Evolutionary conservation across 2,329 filamentous ascomycete genomes (phyloP).

Genomic region (Colletotrichum sp.): DNA sequence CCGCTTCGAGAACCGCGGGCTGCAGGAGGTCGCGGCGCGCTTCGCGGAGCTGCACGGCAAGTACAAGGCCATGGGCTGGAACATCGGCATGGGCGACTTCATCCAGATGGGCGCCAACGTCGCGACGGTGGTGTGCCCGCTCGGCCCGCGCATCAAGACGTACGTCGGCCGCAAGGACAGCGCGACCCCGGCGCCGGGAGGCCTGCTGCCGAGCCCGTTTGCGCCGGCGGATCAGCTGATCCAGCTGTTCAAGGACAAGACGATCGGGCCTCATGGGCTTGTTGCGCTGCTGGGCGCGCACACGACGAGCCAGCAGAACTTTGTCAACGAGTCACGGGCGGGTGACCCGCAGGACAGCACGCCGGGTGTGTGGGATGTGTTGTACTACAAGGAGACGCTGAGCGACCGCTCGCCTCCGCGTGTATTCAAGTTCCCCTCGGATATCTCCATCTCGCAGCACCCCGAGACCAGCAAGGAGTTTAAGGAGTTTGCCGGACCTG

Average conservation of each 20-base stretch:
- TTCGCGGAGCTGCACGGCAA: slow-evolving; percentile 44
- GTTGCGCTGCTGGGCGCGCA: slow-evolving; percentile 61
- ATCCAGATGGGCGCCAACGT: slow-evolving; percentile 57
- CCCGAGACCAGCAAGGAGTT: slow-evolving; percentile 40
- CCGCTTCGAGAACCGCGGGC: slow-evolving; percentile 48
- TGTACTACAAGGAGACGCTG: slow-evolving; percentile 50
- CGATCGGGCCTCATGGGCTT: slow-evolving; percentile 53
- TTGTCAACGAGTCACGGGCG: slow-evolving; percentile 41
- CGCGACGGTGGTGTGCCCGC: slow-evolving; percentile 50
- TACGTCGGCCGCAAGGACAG: slow-evolving; percentile 57
- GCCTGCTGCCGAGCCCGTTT: slow-evolving; percentile 47
- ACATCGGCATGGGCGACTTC: slow-evolving; percentile 58
- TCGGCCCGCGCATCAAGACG: slow-evolving; percentile 51
- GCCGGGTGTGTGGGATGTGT: slow-evolving; percentile 56
- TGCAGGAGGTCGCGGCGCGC: slow-evolving; percentile 45
- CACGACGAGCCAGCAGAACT: slow-evolving; percentile 52
- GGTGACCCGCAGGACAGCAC: slow-evolving; percentile 56
- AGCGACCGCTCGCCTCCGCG: slow-evolving; percentile 31
- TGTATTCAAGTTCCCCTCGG: slow-evolving; percentile 46
- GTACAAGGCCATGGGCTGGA: slow-evolving; percentile 31
- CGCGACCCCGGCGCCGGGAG: slow-evolving; percentile 36
- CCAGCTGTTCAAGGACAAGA: slow-evolving; percentile 55
- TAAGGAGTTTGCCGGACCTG: slow-evolving; percentile 35
- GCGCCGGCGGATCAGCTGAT: slow-evolving; percentile 50
- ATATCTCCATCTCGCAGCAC: slow-evolving; percentile 42